Conservation (phyloP, 2,329 filamentous ascomycete genomes). For the Fusarium staphyleae region DNA sequence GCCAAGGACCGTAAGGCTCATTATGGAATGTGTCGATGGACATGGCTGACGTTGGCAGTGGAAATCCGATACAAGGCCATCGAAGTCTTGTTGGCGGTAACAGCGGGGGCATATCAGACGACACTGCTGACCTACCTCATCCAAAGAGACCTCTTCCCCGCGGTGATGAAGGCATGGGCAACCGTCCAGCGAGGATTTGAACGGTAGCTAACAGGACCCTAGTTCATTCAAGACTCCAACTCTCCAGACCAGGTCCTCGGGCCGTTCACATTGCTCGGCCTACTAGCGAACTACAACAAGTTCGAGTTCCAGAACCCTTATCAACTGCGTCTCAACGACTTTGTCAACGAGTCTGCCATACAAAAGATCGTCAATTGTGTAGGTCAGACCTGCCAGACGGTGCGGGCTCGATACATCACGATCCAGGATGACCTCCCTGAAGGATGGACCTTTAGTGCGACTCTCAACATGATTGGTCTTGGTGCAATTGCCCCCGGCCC, state of each 20-base stretch:
- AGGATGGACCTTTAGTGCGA: conserved; percentile 83
- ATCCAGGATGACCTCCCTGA: conserved; percentile 91
- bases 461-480: conserved; percentile 84
- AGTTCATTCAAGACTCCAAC: conserved; percentile 85
- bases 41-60: conserved; percentile 57
- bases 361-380: conserved; percentile 80
- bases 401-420: conserved; percentile 80
- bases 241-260: conserved; percentile 68
- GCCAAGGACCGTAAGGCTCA: conserved; percentile 68
- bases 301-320: conserved; percentile 99
- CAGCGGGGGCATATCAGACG: conserved; percentile 94
- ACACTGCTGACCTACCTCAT: conserved; percentile 94
- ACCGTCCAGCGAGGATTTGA: neutral
- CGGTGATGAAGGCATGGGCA: conserved; percentile 82
- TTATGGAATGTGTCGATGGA: neutral
- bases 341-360: conserved; percentile 90
- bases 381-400: conserved; percentile 71
- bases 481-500: conserved; percentile 75
- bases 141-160: conserved; percentile 90
- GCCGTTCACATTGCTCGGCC: conserved; percentile 82
- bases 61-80: conserved; percentile 81
- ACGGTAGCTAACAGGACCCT: conserved; percentile 4
- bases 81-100: conserved; percentile 80
- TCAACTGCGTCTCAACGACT: conserved; percentile 88
- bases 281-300: conserved; percentile 98